phyloP scores from a whole-genome alignment of 106 monocot genomes.

The Alisma plantagoaquatica region DNA sequence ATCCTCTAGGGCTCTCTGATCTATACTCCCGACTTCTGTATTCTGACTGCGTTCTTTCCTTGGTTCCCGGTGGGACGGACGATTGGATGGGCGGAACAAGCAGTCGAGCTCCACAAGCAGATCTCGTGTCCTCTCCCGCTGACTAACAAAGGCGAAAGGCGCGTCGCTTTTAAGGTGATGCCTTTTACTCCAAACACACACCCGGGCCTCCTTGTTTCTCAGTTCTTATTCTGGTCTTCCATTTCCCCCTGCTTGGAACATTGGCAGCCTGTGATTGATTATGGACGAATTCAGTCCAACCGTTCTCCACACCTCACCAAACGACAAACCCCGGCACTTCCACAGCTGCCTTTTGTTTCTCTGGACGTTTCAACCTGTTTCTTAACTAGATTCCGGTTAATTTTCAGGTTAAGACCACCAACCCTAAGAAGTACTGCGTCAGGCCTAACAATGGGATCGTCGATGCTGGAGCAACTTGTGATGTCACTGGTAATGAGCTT shows the following conservation, averaged over 20 bases:
- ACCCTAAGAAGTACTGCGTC: slow-evolving; percentile 79
- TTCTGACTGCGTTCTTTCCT: not conserved
- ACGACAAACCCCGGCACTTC: no score
- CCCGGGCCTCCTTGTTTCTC: no score
- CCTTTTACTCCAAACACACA: no score
- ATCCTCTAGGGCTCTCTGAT: no score
- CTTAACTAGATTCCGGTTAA: not conserved
- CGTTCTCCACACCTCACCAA: no score
- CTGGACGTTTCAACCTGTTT: no score
- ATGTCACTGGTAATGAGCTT: slow-evolving; percentile 63
- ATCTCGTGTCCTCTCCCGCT: slow-evolving; percentile 30
- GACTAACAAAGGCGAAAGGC: slow-evolving; percentile 27
- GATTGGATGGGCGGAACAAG: not conserved
- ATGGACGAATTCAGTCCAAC: no score
- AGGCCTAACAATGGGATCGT: slow-evolving; percentile 68
- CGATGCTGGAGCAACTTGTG: slow-evolving; percentile 42
- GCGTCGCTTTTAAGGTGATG: slow-evolving; percentile 25
- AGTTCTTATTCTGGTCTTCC: no score
- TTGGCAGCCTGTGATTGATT: no score
- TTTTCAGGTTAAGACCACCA: slow-evolving; percentile 78
- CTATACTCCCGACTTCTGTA: no score
- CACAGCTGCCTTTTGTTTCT: no score
- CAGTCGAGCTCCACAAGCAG: slow-evolving; percentile 27
- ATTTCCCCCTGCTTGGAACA: no score
- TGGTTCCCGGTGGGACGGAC: not conserved